These are phyloP conservation scores for Arachis hypogaea DNA, from an alignment of 306 rosid species.

Conservation along the genomic window DNA sequence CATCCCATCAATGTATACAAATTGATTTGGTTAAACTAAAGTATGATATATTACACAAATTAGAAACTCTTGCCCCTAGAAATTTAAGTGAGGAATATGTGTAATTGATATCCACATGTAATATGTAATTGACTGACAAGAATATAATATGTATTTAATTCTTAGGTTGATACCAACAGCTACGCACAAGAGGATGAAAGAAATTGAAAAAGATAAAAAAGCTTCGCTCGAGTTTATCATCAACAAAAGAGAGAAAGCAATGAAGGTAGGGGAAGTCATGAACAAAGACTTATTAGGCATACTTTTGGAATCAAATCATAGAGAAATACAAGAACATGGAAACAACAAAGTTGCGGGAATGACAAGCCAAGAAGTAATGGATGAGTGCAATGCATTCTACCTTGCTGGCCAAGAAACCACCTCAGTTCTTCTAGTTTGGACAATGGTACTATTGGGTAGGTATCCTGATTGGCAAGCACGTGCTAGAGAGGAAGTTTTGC, in stretches of 20 bases:
- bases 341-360: conserved; percentile 47
- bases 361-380: conserved; percentile 49
- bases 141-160: background rate
- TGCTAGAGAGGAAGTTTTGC: conserved; percentile 58
- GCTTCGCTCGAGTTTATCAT: conserved; percentile 20
- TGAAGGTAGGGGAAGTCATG: conserved; percentile 23
- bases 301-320: conserved; percentile 35
- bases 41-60: too few species aligned
- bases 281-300: conserved; percentile 29
- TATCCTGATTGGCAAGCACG: conserved; percentile 54
- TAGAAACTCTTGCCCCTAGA: too few species aligned
- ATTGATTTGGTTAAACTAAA: too few species aligned
- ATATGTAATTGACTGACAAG: background rate
- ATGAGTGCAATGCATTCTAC: conserved; percentile 62
- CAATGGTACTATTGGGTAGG: conserved; percentile 49
- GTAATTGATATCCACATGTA: background rate
- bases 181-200: conserved; percentile 5
- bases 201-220: conserved; percentile 4
- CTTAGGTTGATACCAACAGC: background rate
- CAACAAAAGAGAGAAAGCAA: conserved; percentile 31
- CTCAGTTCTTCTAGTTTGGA: conserved; percentile 55
- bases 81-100: too few species aligned
- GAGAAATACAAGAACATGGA: conserved; percentile 35
- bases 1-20: too few species aligned
- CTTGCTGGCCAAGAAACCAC: conserved; percentile 70